These are phyloP conservation scores for Petunia hybrid DNA, from an alignment of 305 asterid species.

Conservation along the genomic window DNA sequence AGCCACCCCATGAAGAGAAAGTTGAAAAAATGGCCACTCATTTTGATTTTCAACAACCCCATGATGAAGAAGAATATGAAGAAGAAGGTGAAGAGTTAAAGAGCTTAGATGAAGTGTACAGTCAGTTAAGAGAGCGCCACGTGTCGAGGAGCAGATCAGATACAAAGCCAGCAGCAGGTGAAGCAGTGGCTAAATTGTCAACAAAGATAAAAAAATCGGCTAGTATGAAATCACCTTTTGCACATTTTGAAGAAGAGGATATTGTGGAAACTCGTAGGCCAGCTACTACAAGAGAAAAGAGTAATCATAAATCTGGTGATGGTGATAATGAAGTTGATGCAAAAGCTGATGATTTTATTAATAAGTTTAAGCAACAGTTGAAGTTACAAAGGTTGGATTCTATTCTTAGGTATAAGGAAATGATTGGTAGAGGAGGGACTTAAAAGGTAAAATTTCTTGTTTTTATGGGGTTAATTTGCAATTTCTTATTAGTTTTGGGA, in stretches of 20 bases:
- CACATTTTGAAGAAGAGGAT: conserved; percentile 57
- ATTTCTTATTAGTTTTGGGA: conserved; percentile 44
- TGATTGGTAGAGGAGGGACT: conserved; percentile 63
- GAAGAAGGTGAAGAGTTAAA: conserved; percentile 36
- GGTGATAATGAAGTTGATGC: conserved; percentile 73
- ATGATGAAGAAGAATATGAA: conserved; percentile 30
- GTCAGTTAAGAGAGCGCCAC: conserved; percentile 42
- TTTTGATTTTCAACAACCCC: conserved; percentile 24
- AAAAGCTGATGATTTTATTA: conserved; percentile 79
- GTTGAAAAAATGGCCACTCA: conserved; percentile 4
- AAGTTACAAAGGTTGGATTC: conserved; percentile 83
- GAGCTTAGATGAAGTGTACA: conserved; percentile 64
- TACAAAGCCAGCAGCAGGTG: conserved; percentile 58
- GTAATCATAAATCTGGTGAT: conserved; percentile 33
- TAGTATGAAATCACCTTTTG: conserved; percentile 62
- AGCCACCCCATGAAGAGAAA: conserved; percentile 26
- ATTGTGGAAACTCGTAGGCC: conserved; percentile 70
- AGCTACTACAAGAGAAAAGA: conserved; percentile 60
- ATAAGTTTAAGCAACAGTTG: conserved; percentile 76
- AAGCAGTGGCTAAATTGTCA: conserved; percentile 50
- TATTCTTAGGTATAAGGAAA: conserved; percentile 68
- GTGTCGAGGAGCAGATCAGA: conserved; percentile 62
- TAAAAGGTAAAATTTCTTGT: conserved; percentile 32
- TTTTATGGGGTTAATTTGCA: conserved; percentile 42
- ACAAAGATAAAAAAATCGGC: conserved; percentile 73